Evolutionary conservation across 305 asterid species (phyloP), one percentile per base, ranked within the genome.

Genomic region (Fraxinus sp.): DNA sequence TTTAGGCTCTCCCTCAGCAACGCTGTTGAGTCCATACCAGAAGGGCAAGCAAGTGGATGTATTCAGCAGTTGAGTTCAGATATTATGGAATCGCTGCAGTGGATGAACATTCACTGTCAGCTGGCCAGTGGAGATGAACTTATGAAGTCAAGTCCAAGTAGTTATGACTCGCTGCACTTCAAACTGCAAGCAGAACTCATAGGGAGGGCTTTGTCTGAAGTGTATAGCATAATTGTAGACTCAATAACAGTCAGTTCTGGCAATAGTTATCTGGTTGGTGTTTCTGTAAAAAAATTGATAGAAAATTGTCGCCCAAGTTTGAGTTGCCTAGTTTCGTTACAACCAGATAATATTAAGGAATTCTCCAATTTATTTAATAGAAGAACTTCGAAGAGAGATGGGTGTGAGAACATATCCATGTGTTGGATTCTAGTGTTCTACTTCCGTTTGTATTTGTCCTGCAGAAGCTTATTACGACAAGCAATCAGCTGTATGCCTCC

Each of bases 31-130:
- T 87, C 93, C 80, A 89, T 95, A 83, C 99, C 99, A 16, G 99
- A 95, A 89, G 98, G 99, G 85, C 98, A 93, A 89, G 93, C 94
- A 57, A 89, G 97, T 83, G 97, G 89, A 64, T 94, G 91, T 87
- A 91, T 95, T 80, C 91, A 81, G 71, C 90, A 87, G 79, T 85
- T 95, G 79, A 88, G 87, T 79, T 86, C 88, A 71, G 97, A 93
- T 89, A 77, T 93, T 74, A 84, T 81, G 78, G 94, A 94, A 81
- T 90, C 97, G 76, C 86, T 95, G 66, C 90, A 90, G 86, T 94
- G 97, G 98, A 73, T 94, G 62, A 90, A 89, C 83, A 74, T 79
- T 66, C 90, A 87, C 76, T 85, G 80, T 88, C 89, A 87, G 84
- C 75, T 84, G 78, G 86, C 90, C 79, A 85, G 78, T 83, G 79